Percentiles rank a stretch among this genome's conserved stretches.
phyloP scores from a whole-genome alignment of 371 early-diverging fungal species.

The Mucor sp. region DNA sequence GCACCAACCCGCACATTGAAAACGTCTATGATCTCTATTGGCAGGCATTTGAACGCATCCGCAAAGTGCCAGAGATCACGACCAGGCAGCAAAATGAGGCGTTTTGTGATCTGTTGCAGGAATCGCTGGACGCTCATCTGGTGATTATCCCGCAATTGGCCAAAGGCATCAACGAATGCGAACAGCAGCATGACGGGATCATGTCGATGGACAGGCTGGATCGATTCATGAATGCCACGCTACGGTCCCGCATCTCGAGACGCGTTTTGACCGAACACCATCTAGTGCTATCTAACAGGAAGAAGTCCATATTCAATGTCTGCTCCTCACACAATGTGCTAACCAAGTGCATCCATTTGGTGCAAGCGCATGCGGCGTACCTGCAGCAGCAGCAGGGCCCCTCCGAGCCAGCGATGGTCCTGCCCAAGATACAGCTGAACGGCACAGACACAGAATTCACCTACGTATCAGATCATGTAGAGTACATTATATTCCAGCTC shows the following conservation, averaged over 20 bases:
- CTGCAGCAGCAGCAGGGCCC: neutral
- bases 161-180: slow-evolving; percentile 76
- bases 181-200: slow-evolving; percentile 40
- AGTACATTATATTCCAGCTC: slow-evolving; percentile 84
- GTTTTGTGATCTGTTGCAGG: slow-evolving; percentile 68
- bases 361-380: slow-evolving; percentile 25
- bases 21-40: slow-evolving; percentile 79
- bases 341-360: slow-evolving; percentile 58
- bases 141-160: slow-evolving; percentile 83
- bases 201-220: slow-evolving; percentile 63
- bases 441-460: slow-evolving; percentile 64
- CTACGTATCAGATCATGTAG: slow-evolving; percentile 86
- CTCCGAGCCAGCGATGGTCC: neutral
- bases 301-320: slow-evolving; percentile 47
- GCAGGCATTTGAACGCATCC: slow-evolving; percentile 79
- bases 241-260: slow-evolving; percentile 80
- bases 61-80: slow-evolving; percentile 60
- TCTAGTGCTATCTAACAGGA: slow-evolving; percentile 61
- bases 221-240: slow-evolving; percentile 78
- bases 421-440: slow-evolving; percentile 13
- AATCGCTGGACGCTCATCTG: slow-evolving; percentile 67
- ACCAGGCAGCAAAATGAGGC: slow-evolving; percentile 70
- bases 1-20: slow-evolving; percentile 80
- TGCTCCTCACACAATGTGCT: slow-evolving; percentile 65
- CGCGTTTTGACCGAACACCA: slow-evolving; percentile 87